Evolutionary conservation across 2,329 filamentous ascomycete genomes (phyloP).

Genomic region (Hypoxylon sp.): DNA sequence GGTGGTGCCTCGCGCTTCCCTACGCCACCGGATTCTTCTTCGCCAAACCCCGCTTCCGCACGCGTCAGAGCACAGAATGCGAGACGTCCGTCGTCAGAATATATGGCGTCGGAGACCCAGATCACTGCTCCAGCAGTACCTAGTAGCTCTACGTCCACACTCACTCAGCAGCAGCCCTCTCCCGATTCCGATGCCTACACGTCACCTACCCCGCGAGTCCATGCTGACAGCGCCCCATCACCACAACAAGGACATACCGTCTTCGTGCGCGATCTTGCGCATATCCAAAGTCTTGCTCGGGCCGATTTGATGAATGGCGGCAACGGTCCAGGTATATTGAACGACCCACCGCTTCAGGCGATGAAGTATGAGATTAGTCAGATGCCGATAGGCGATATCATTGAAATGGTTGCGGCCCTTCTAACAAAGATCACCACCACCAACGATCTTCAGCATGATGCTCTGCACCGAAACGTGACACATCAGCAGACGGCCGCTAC

Average conservation of each 20-base stretch:
- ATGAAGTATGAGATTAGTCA: constrained; percentile 93
- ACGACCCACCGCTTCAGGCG: constrained; percentile 65
- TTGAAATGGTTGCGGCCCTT: constrained; percentile 98
- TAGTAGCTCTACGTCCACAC: constrained; percentile 44
- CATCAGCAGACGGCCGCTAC: constrained; percentile 67
- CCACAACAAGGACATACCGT: constrained; percentile 68
- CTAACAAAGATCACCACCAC: constrained; percentile 97
- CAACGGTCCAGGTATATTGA: constrained; percentile 63
- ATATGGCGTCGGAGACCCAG: constrained; percentile 63
- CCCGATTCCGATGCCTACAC: constrained; percentile 48
- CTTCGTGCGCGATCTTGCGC: constrained; percentile 87
- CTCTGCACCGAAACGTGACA: constrained; percentile 79
- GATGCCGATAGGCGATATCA: constrained; percentile 97
- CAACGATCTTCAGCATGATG: constrained; percentile 94
- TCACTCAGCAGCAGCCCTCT: constrained; percentile 50
- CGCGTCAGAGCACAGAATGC: constrained; percentile 58
- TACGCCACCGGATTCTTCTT: constrained; percentile 68
- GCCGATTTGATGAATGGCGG: constrained; percentile 75
- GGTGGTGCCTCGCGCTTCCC: constrained; percentile 64
- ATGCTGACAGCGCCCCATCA: constrained; percentile 55
- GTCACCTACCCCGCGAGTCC: constrained; percentile 46
- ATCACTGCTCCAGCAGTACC: constrained; percentile 45
- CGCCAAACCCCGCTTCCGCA: constrained; percentile 58
- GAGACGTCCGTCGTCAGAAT: constrained; percentile 54
- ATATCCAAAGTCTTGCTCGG: constrained; percentile 89